A percentile compares a stretch with the other conserved stretches of the same genome.
phyloP scores from a whole-genome alignment of 2,329 filamentous ascomycete species.

The Diaporthe velutina region DNA sequence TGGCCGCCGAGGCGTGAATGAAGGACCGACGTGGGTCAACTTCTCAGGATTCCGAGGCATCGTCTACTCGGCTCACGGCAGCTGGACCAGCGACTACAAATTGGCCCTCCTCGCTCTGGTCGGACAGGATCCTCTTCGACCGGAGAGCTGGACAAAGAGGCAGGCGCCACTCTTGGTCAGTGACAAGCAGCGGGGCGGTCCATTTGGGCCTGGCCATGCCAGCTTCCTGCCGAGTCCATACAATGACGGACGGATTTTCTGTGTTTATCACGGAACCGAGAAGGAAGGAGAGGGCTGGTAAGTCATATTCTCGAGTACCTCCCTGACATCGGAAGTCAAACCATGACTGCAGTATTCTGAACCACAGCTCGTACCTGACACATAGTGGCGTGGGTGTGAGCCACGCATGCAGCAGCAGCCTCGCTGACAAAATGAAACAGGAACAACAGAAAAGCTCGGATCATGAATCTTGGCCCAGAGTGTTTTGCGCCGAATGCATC shows the following conservation, averaged over 20 bases:
- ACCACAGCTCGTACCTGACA: too few species aligned
- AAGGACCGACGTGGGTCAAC: slow-evolving; percentile 43
- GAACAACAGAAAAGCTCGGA: slow-evolving; percentile 41
- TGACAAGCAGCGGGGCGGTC: slow-evolving; percentile 35
- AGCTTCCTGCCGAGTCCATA: slow-evolving; percentile 40
- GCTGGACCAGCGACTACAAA: slow-evolving; percentile 44
- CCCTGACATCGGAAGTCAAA: too few species aligned
- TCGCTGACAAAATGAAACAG: neutral
- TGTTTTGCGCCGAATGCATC: slow-evolving; percentile 37
- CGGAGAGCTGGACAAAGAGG: slow-evolving; percentile 37
- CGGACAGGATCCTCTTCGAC: slow-evolving; percentile 38
- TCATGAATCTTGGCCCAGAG: slow-evolving; percentile 37
- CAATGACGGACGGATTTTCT: slow-evolving; percentile 40
- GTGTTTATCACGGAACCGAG: slow-evolving; percentile 41
- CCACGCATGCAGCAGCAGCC: neutral
- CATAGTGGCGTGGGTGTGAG: too few species aligned
- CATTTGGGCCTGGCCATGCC: slow-evolving; percentile 42
- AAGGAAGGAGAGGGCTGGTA: slow-evolving; percentile 40
- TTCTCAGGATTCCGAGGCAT: slow-evolving; percentile 41
- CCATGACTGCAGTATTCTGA: neutral
- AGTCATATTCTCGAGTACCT: neutral
- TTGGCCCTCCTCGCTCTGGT: slow-evolving; percentile 39
- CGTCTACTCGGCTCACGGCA: slow-evolving; percentile 42
- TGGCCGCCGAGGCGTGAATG: slow-evolving; percentile 41
- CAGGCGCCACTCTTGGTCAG: slow-evolving; percentile 36